Base-by-base conservation (phyloP, 2,329 filamentous ascomycete genomes). In the Monosporascus sp. region DNA sequence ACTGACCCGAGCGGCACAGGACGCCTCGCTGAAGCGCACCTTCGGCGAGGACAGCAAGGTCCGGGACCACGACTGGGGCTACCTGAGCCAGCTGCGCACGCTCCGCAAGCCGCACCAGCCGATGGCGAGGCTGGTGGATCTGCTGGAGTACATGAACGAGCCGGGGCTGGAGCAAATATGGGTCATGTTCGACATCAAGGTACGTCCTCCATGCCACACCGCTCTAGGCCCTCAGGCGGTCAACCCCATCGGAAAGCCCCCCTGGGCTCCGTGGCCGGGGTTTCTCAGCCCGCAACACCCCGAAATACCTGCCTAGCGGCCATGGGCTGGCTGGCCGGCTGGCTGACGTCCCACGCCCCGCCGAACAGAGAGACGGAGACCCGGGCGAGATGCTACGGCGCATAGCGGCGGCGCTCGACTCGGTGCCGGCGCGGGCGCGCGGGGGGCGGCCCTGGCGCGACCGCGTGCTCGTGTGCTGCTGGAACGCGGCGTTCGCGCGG, bases 131-230 rank as follows among this genome's bases (percentile, higher is more conserved):
- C 74, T 97, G 14, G 62, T 70, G 22, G 92, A 97, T 63, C 72
- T 97, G 50, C 74, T 97, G 8, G 77, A 82, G 54, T 93, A 86
- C 64, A 69, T 97, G 50, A 76, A 81, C 0, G 74, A 81, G 58
- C 85, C 85, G 0, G 85, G 77, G 1, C 68, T 80, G 39, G 82
- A 89, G 62, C 69, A 86, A 44, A 76, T 92, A 9, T 96, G 92
- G 92, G 62, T 94, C 6, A 70, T 97, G 55, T 74, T 97, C 3
- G 93, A 97, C 68, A 89, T 97, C 68, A 97, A 97, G 76, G 85
- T 89, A 69, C 20, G 64, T 57, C 38, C 18, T 11, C 38, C 38
- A 11, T 18, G 31, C 11, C 31, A 9, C 31, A 4, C 31, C 31
- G 31, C 31, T 14, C 9, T 5, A 34, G 3, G 9, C 9, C 31